These are phyloP conservation scores for Achaetomiella virescens DNA, from an alignment of 495 filamentous ascomycete species.

Conservation along the genomic window DNA sequence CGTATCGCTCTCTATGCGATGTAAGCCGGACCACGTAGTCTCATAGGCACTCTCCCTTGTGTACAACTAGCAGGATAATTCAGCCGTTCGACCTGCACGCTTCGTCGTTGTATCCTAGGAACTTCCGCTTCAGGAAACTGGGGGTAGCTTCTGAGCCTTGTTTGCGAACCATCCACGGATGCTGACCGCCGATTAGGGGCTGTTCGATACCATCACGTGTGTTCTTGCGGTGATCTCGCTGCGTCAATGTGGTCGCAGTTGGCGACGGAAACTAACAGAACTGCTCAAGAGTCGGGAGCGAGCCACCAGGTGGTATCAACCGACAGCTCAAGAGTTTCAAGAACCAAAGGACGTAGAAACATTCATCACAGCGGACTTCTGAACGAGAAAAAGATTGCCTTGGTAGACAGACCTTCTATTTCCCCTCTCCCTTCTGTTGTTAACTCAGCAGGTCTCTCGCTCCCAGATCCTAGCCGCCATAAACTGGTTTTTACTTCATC, in stretches of 20 bases:
- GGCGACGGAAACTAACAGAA: neutral
- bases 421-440: no score
- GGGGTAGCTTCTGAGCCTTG: neutral
- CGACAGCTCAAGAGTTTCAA: no score
- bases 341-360: no score
- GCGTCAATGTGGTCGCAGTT: neutral
- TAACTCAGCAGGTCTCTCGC: no score
- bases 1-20: neutral
- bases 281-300: neutral
- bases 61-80: neutral
- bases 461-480: no score
- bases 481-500: no score
- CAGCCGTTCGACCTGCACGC: constrained; percentile 8
- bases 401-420: no score
- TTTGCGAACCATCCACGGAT: no score
- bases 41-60: neutral
- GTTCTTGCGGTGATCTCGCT: neutral
- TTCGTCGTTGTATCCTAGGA: constrained; percentile 4
- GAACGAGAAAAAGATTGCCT: no score
- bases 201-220: constrained; percentile 7
- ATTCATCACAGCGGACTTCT: no score
- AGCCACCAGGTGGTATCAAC: no score
- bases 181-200: neutral
- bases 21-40: neutral
- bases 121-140: neutral